These are phyloP conservation scores for Fusarium domesticum DNA, from an alignment of 2,329 filamentous ascomycete genomes.

Conservation along the genomic window DNA sequence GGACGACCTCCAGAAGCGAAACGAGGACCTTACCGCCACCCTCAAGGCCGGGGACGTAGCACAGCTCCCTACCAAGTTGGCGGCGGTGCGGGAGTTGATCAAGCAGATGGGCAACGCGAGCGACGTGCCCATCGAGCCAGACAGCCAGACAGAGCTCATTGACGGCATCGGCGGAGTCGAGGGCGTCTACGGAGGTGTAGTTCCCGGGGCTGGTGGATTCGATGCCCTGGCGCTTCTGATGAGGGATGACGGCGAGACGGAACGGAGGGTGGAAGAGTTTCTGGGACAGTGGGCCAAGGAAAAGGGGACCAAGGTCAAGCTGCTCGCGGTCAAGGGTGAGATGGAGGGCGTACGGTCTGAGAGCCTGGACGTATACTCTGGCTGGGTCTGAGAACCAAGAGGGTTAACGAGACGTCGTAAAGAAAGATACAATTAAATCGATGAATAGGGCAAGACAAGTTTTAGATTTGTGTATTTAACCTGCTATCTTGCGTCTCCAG, in stretches of 20 bases:
- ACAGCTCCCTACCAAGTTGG: slow-evolving; percentile 47
- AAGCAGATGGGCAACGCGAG: slow-evolving; percentile 72
- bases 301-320: slow-evolving; percentile 61
- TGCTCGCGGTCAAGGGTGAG: slow-evolving; percentile 69
- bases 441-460: no score
- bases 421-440: slow-evolving; percentile 14
- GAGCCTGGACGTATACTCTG: slow-evolving; percentile 41
- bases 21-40: slow-evolving; percentile 66
- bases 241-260: slow-evolving; percentile 65
- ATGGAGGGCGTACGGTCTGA: slow-evolving; percentile 62
- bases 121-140: slow-evolving; percentile 84
- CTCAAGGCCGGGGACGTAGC: slow-evolving; percentile 51
- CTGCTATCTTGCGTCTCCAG: no score
- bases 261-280: slow-evolving; percentile 57
- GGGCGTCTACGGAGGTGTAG: slow-evolving; percentile 86
- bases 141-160: slow-evolving; percentile 77
- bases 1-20: slow-evolving; percentile 69
- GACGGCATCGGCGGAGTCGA: slow-evolving; percentile 69
- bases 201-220: slow-evolving; percentile 90
- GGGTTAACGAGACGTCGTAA: slow-evolving; percentile 2
- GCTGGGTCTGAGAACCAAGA: slow-evolving; percentile 38
- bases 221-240: slow-evolving; percentile 84
- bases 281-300: slow-evolving; percentile 62
- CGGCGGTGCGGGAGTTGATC: slow-evolving; percentile 58
- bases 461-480: no score